Evolutionary conservation across 2,329 filamentous ascomycete species (phyloP).

Genomic region (Penicillium aurantiogriseum): DNA sequence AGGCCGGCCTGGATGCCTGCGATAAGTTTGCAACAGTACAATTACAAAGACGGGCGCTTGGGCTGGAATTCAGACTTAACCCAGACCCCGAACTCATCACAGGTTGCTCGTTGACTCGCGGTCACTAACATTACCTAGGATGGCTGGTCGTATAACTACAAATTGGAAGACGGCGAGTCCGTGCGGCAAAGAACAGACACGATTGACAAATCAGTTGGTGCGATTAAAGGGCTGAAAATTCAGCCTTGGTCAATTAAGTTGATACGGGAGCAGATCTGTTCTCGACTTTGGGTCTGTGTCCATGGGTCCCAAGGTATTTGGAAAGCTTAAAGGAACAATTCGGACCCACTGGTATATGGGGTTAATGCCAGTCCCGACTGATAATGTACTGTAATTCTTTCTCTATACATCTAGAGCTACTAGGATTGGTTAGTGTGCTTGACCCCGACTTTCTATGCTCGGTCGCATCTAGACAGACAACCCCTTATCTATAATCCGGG

Average conservation of each 20-base stretch:
- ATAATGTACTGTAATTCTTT: not conserved
- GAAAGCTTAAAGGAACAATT: not conserved
- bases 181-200: slow-evolving; percentile 58
- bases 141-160: slow-evolving; percentile 57
- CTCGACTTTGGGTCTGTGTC: not conserved
- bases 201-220: slow-evolving; percentile 44
- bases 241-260: slow-evolving; percentile 26
- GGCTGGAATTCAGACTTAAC: not conserved
- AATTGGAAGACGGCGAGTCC: slow-evolving; percentile 54
- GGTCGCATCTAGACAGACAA: not conserved
- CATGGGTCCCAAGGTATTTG: slow-evolving; percentile 15
- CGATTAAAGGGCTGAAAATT: slow-evolving; percentile 34
- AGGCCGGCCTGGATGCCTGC: not conserved
- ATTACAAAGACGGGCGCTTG: not conserved
- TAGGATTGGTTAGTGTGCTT: not conserved
- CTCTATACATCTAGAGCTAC: too few relatives aligned
- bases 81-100: not conserved
- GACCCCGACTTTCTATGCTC: not conserved
- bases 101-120: not conserved
- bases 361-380: not conserved
- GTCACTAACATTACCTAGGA: slow-evolving; percentile 59
- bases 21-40: not conserved
- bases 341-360: not conserved
- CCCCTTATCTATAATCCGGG: not conserved
- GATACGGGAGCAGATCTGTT: not conserved